A percentile compares a stretch with the other conserved stretches of the same genome.
phyloP scores from a whole-genome alignment of 1,284 basidiomycete species.

The Earliella scabrosa region DNA sequence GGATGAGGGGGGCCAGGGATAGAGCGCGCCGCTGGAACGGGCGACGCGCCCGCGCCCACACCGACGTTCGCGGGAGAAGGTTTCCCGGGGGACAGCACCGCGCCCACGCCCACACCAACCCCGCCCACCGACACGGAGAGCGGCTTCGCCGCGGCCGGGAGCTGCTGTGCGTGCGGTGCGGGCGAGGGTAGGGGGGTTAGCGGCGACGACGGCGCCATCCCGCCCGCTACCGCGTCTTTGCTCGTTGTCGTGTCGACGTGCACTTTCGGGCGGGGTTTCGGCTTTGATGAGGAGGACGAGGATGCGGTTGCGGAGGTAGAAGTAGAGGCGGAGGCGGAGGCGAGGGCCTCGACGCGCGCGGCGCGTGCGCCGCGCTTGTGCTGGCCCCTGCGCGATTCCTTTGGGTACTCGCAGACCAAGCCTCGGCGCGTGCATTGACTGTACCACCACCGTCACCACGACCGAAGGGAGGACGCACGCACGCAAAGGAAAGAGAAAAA shows the following conservation, averaged over 20 bases:
- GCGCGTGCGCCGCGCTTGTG: slow-evolving; percentile 44
- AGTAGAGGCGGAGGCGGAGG: slow-evolving; percentile 7
- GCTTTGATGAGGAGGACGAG: neutral
- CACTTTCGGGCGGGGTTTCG: neutral
- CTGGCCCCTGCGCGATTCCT: slow-evolving; percentile 55
- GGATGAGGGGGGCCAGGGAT: no score
- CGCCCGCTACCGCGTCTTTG: neutral
- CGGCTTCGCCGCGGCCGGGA: neutral
- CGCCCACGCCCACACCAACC: no score
- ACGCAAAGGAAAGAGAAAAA: neutral
- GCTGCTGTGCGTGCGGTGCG: neutral
- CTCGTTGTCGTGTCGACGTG: neutral
- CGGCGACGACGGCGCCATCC: slow-evolving; percentile 10
- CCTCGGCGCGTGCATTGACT: slow-evolving; percentile 54
- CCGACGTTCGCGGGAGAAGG: neutral
- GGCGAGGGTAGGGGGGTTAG: slow-evolving; percentile 18
- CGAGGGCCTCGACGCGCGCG: slow-evolving; percentile 27
- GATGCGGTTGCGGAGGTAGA: neutral
- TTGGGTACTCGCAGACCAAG: slow-evolving; percentile 53
- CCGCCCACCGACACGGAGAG: neutral
- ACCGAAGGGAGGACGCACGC: neutral
- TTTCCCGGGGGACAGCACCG: neutral
- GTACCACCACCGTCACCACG: no score
- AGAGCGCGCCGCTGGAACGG: no score
- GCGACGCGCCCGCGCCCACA: no score